phyloP scores from a whole-genome alignment of 176 grass and related monocot genomes.

The Panicum miliaceum region DNA sequence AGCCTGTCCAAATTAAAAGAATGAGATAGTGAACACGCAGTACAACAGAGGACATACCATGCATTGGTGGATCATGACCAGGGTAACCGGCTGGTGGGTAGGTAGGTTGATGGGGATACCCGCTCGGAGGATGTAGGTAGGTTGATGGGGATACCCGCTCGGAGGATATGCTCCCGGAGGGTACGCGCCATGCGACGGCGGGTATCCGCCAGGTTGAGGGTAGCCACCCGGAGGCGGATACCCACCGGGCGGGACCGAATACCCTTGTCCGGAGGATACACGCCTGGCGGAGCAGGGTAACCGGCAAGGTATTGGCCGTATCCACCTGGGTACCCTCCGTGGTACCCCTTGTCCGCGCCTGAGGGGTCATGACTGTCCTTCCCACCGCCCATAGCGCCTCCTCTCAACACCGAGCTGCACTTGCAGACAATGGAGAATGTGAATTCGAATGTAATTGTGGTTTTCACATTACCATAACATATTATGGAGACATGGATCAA shows the following conservation, averaged over 20 bases:
- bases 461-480: not conserved
- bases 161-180: conserved; percentile 42
- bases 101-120: conserved; percentile 22
- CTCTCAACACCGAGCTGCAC: not conserved
- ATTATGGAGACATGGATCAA: not conserved
- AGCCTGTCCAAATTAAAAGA: not conserved
- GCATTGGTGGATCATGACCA: conserved; percentile 31
- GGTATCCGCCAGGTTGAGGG: conserved; percentile 57
- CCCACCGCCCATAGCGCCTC: conserved; percentile 56
- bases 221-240: conserved; percentile 46
- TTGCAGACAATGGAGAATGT: not conserved
- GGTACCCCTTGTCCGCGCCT: conserved; percentile 42
- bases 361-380: conserved; percentile 55
- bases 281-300: conserved; percentile 34
- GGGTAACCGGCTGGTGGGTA: conserved; percentile 54
- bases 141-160: conserved; percentile 22
- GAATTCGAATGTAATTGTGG: not conserved
- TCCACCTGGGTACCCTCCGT: conserved; percentile 45
- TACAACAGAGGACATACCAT: not conserved
- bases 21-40: not conserved
- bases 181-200: conserved; percentile 32
- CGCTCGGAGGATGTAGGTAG: conserved; percentile 8
- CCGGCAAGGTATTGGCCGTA: conserved; percentile 43
- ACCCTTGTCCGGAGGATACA: conserved; percentile 47
- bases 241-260: conserved; percentile 31